A percentile compares a stretch with the other conserved stretches of the same genome.
Conservation (phyloP, 768 basidiomycete genomes). For the Fomitopsis serialis region DNA sequence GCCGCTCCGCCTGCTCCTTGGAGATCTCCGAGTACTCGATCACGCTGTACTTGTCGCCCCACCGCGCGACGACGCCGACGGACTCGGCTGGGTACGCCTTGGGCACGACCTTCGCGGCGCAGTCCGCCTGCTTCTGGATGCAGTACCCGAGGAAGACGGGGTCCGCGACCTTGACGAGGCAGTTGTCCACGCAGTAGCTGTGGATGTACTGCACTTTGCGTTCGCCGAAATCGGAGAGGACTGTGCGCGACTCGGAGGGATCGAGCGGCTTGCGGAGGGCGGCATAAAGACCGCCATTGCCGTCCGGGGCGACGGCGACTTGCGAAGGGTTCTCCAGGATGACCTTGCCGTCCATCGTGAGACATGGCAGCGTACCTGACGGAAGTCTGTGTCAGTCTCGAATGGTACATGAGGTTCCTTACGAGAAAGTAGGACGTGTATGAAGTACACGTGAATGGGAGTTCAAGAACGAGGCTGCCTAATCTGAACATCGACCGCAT, state of each 20-base stretch:
- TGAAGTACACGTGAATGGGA: background rate
- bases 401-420: background rate
- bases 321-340: conserved; percentile 73
- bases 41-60: conserved; percentile 82
- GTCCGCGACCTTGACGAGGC: conserved; percentile 94
- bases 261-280: conserved; percentile 80
- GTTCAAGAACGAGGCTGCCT: background rate
- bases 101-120: conserved; percentile 94
- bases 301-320: conserved; percentile 94
- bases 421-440: background rate
- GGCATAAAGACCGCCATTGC: conserved; percentile 96
- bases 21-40: conserved; percentile 98
- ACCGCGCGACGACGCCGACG: conserved; percentile 89
- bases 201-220: conserved; percentile 87
- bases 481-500: no score
- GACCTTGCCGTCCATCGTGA: conserved; percentile 91
- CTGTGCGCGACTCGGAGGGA: conserved; percentile 53
- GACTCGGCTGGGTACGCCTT: conserved; percentile 84
- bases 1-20: conserved; percentile 76
- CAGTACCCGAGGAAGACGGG: conserved; percentile 96
- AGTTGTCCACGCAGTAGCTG: conserved; percentile 98
- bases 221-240: conserved; percentile 74
- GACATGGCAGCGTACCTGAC: conserved; percentile 89
- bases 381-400: background rate
- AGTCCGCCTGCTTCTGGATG: conserved; percentile 82